These are phyloP conservation scores for Tritrichomonas foetus DNA, from an alignment of 208 protist genomes.

Conservation along the genomic window DNA sequence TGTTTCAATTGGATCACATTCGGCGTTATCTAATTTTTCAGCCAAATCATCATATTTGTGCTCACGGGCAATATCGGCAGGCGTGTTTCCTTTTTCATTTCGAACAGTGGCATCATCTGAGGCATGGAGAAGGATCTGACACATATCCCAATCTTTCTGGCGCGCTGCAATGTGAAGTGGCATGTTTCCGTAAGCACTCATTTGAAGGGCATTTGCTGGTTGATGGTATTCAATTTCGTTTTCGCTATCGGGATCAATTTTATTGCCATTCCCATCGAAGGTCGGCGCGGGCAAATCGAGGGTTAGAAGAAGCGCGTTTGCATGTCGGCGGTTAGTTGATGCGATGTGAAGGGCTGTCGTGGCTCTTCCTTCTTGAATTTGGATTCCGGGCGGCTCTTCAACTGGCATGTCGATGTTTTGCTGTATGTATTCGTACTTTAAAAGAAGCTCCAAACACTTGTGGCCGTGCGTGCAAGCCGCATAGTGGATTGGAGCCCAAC, in stretches of 20 bases:
- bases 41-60: neutral
- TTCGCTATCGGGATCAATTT: neutral
- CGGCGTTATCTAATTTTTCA: neutral
- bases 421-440: slow-evolving; percentile 9
- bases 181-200: neutral
- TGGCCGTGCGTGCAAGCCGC: neutral
- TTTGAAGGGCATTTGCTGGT: neutral
- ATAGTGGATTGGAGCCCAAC: neutral
- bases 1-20: neutral
- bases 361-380: neutral
- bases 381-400: neutral
- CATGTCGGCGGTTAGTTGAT: neutral
- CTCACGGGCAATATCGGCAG: neutral
- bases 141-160: neutral
- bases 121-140: neutral
- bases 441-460: neutral
- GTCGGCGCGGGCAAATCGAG: neutral
- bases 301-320: neutral
- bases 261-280: neutral
- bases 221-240: neutral
- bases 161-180: neutral
- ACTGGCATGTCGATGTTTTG: slow-evolving; percentile 12
- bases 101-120: neutral
- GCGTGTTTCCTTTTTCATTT: neutral
- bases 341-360: slow-evolving; percentile 16